These are phyloP conservation scores for Picochlorum sp. DNA, from an alignment of 139 green algal species.

Conservation along the genomic window DNA sequence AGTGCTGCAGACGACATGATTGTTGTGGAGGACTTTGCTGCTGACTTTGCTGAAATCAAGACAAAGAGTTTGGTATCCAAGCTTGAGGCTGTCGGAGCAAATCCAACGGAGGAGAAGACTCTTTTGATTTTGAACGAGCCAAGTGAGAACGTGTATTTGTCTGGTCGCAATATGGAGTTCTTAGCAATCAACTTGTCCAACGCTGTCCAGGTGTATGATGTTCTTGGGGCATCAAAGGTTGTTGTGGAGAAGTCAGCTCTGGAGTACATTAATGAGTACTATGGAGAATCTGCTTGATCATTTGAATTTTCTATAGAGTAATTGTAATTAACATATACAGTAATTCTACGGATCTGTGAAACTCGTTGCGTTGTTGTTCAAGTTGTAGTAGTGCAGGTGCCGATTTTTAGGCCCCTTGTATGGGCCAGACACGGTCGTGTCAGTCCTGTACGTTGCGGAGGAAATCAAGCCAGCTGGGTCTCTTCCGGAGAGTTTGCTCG, in stretches of 20 bases:
- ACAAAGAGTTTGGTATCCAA: conserved; percentile 72
- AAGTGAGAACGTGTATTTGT: conserved; percentile 44
- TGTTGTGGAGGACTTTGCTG: conserved; percentile 67
- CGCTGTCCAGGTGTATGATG: conserved; percentile 70
- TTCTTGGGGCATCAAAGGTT: conserved; percentile 87
- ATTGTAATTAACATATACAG: too few species aligned
- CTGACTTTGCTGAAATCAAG: conserved; percentile 46
- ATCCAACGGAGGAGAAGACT: conserved; percentile 35
- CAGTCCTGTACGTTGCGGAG: too few species aligned
- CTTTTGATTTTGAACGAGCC: conserved; percentile 39
- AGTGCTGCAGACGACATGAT: conserved; percentile 72
- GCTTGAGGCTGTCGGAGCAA: conserved; percentile 55
- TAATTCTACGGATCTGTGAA: too few species aligned
- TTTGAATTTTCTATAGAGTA: too few species aligned
- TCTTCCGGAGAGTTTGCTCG: too few species aligned
- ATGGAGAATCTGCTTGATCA: conserved; percentile 3
- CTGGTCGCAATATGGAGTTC: conserved; percentile 59
- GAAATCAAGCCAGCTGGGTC: too few species aligned
- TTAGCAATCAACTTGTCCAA: conserved; percentile 47
- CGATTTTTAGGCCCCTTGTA: too few species aligned
- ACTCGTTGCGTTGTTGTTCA: too few species aligned
- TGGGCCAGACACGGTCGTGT: too few species aligned
- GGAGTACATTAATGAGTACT: conserved; percentile 44
- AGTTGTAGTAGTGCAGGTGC: too few species aligned
- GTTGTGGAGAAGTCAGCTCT: conserved; percentile 78